Percentiles rank a stretch among this genome's conserved stretches.
These are phyloP conservation scores for Corynascus novoguineensis DNA, from an alignment of 495 filamentous ascomycete species.

Conservation along the genomic window DNA sequence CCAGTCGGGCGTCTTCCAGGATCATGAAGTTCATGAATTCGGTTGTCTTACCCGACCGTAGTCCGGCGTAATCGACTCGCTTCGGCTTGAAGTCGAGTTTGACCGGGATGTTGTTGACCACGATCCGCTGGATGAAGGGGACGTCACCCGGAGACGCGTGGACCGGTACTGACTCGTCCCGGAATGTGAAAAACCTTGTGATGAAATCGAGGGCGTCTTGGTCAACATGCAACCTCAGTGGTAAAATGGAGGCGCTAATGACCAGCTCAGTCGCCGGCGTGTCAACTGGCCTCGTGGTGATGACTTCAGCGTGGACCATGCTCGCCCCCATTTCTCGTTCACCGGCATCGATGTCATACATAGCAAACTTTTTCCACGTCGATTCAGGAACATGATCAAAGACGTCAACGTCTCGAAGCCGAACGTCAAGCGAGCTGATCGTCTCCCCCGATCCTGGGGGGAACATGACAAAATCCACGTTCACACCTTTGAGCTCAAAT, in stretches of 20 bases:
- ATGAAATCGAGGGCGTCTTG: conserved; percentile 98
- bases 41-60: conserved; percentile 95
- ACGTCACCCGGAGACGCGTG: conserved; percentile 58
- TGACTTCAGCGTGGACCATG: conserved; percentile 84
- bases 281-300: conserved; percentile 80
- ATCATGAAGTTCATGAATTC: conserved; percentile 99
- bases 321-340: conserved; percentile 75
- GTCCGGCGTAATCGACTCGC: conserved; percentile 85
- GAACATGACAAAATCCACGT: conserved; percentile 77
- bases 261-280: conserved; percentile 88
- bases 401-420: conserved; percentile 76
- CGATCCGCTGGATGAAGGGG: conserved; percentile 85
- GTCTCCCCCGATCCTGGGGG: conserved; percentile 73
- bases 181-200: conserved; percentile 95
- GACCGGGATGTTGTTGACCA: conserved; percentile 75
- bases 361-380: conserved; percentile 97
- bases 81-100: conserved; percentile 97
- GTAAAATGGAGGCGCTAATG: conserved; percentile 75
- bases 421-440: conserved; percentile 77
- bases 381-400: conserved; percentile 93
- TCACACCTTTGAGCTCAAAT: conserved; percentile 84
- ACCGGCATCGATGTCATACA: conserved; percentile 81
- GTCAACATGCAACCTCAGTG: conserved; percentile 89
- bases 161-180: conserved; percentile 61
- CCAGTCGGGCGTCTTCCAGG: conserved; percentile 81